Conservation (phyloP, 2,329 filamentous ascomycete species). For the Nemania sp. region DNA sequence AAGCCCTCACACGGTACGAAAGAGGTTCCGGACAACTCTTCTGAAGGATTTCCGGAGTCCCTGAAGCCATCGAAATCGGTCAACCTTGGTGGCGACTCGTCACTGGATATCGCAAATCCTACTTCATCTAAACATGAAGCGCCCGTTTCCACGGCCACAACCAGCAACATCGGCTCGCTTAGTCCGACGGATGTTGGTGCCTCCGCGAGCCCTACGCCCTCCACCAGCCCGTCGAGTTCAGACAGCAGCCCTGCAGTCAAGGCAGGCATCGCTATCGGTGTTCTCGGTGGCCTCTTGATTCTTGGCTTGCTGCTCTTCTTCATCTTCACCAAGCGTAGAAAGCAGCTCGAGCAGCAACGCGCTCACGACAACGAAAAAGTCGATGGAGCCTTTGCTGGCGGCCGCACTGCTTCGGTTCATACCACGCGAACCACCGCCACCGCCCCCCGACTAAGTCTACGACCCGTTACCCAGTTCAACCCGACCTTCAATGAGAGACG, state of each 20-base stretch:
- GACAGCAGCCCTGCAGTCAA: slow-evolving; percentile 52
- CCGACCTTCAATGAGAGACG: slow-evolving; percentile 64
- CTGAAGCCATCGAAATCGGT: slow-evolving; percentile 19
- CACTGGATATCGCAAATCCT: slow-evolving; percentile 16
- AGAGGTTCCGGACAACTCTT: no score
- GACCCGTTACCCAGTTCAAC: slow-evolving; percentile 82
- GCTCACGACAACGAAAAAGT: slow-evolving; percentile 67
- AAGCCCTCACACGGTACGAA: slow-evolving; percentile 3
- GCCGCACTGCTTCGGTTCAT: slow-evolving; percentile 39
- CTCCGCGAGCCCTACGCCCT: slow-evolving; percentile 28
- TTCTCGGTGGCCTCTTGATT: slow-evolving; percentile 69
- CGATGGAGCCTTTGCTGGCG: slow-evolving; percentile 45
- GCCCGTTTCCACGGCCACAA: slow-evolving; percentile 34
- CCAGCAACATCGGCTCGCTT: slow-evolving; percentile 5
- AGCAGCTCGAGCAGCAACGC: slow-evolving; percentile 59
- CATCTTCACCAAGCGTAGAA: slow-evolving; percentile 70
- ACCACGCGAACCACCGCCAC: slow-evolving; percentile 52
- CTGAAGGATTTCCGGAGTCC: slow-evolving; percentile 19
- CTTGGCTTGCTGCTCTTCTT: slow-evolving; percentile 72
- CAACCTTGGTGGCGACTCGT: slow-evolving; percentile 13
- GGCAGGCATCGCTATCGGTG: slow-evolving; percentile 83
- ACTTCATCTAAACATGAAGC: slow-evolving; percentile 7
- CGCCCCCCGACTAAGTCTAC: slow-evolving; percentile 81
- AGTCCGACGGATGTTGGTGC: slow-evolving; percentile 26
- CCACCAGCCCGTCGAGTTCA: slow-evolving; percentile 30